Conservation (phyloP, 2,329 filamentous ascomycete genomes). For the Kalaharituber pfeilii region DNA sequence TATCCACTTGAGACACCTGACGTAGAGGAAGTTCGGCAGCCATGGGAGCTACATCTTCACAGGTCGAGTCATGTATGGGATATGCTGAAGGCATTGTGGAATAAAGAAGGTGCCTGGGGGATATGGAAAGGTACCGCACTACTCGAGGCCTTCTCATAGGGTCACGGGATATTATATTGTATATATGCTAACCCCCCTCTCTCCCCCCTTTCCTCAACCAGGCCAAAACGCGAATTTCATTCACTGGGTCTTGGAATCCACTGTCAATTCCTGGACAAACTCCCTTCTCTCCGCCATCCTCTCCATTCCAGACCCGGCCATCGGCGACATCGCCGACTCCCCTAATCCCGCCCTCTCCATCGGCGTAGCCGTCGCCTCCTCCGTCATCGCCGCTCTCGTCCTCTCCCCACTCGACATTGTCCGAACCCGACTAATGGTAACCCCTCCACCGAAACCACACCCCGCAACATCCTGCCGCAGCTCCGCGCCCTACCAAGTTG, state of each 20-base stretch:
- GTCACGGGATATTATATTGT: neutral
- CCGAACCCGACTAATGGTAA: conserved; percentile 73
- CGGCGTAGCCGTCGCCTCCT: conserved; percentile 49
- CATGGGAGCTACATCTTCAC: conserved; percentile 51
- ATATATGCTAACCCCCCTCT: neutral
- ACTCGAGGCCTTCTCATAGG: no score
- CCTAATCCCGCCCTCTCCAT: conserved; percentile 70
- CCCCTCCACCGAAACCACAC: conserved; percentile 54
- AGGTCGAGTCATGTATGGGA: conserved; percentile 31
- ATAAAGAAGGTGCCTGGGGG: conserved; percentile 74
- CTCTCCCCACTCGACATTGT: conserved; percentile 80
- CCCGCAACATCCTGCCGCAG: conserved; percentile 60
- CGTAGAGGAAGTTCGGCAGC: conserved; percentile 50
- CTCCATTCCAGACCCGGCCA: conserved; percentile 68
- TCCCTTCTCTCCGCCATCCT: conserved; percentile 80
- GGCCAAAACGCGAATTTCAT: conserved; percentile 81
- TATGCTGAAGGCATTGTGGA: conserved; percentile 73
- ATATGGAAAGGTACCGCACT: conserved; percentile 57
- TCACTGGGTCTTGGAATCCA: conserved; percentile 69
- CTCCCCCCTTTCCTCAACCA: neutral
- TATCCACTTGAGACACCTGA: conserved; percentile 29
- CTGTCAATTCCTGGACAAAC: conserved; percentile 80
- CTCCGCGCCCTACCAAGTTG: conserved; percentile 65
- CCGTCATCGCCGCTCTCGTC: conserved; percentile 55
- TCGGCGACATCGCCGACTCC: conserved; percentile 61